Evolutionary conservation across 2,329 filamentous ascomycete genomes (phyloP).

Genomic region (Cladosporium sp.): DNA sequence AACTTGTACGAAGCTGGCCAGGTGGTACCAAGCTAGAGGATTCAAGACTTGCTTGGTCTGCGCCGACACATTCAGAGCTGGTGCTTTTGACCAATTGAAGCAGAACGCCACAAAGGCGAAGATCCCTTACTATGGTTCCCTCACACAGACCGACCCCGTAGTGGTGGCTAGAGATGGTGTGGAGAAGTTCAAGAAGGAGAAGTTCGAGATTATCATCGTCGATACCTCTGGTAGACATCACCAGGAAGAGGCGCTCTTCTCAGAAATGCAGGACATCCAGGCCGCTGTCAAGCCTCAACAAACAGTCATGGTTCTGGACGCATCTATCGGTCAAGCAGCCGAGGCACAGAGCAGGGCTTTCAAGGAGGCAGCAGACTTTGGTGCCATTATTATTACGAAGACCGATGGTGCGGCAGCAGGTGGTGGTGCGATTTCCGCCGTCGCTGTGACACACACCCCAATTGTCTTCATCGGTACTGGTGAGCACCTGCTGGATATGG

Average conservation of each 20-base stretch:
- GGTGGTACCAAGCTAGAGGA: conserved; percentile 89
- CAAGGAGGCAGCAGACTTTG: conserved; percentile 95
- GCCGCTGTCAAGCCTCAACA: conserved; percentile 85
- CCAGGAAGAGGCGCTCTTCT: conserved; percentile 91
- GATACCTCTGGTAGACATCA: conserved; percentile 94
- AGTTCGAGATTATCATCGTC: conserved; percentile 97
- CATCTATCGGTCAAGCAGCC: conserved; percentile 92
- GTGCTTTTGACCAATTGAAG: conserved; percentile 97
- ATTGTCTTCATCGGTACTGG: conserved; percentile 98
- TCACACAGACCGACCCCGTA: conserved; percentile 94
- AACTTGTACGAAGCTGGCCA: conserved; percentile 92
- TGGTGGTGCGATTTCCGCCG: conserved; percentile 94
- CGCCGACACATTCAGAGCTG: conserved; percentile 96
- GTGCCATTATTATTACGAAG: conserved; percentile 98
- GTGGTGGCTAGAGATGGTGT: conserved; percentile 93
- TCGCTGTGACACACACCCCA: conserved; percentile 91
- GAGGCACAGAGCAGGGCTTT: conserved; percentile 94
- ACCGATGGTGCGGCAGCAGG: conserved; percentile 93
- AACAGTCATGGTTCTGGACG: conserved; percentile 97
- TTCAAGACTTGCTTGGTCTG: conserved; percentile 93
- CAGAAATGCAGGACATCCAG: conserved; percentile 97
- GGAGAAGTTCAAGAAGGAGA: conserved; percentile 98
- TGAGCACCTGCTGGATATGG: conserved; percentile 93
- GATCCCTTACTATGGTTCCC: conserved; percentile 95
- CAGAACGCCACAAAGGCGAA: conserved; percentile 99